These are phyloP conservation scores for Apiospora malaysiana DNA, from an alignment of 2,329 filamentous ascomycete species.

Conservation along the genomic window DNA sequence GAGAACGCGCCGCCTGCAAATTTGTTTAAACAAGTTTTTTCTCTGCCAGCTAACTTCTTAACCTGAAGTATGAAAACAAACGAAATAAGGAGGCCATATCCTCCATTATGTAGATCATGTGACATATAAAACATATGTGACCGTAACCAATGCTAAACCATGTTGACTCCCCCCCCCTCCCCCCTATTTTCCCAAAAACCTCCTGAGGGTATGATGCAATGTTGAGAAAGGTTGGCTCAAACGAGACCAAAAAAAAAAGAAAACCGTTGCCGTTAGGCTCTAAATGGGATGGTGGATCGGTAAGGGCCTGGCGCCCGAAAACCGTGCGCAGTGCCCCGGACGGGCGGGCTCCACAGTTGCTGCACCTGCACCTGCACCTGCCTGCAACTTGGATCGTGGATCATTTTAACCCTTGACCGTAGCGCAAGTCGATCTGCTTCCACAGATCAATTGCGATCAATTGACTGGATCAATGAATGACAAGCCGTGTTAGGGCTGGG, in stretches of 20 bases:
- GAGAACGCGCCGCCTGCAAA: neutral
- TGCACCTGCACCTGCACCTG: conserved; percentile 11
- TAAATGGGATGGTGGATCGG: neutral
- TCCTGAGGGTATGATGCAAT: conserved; percentile 2
- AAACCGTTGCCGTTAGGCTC: conserved; percentile 2
- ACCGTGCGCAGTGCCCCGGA: neutral
- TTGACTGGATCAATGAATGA: neutral
- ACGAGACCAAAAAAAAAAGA: neutral
- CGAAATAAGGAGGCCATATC: neutral
- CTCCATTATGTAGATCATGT: neutral
- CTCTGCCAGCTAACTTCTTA: neutral
- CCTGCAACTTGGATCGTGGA: neutral
- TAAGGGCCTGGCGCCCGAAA: neutral
- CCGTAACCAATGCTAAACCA: neutral
- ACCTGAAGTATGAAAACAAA: neutral
- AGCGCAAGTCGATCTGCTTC: conserved; percentile 2
- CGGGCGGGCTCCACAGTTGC: neutral
- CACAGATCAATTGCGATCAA: conserved; percentile 4
- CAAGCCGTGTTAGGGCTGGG: neutral
- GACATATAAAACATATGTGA: neutral
- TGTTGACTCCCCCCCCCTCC: neutral
- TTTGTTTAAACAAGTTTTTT: neutral
- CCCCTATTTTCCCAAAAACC: neutral
- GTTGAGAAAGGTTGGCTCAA: neutral
- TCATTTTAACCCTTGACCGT: neutral